phyloP scores from a whole-genome alignment of 306 rosid species.

The Lathyrus aphaca region DNA sequence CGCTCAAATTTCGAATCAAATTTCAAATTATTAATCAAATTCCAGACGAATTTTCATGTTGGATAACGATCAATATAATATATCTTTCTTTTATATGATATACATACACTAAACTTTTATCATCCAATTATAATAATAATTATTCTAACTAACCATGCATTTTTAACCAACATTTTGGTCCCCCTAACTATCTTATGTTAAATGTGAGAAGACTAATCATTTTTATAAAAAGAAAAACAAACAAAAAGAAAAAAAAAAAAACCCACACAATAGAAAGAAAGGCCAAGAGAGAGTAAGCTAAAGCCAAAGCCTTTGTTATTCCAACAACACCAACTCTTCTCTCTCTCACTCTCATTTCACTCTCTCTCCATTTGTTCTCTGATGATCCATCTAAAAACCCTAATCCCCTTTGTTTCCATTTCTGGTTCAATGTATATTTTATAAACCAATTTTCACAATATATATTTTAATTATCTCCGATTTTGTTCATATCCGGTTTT shows the following conservation, averaged over 20 bases:
- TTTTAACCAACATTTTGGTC: too few species aligned
- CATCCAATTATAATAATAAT: too few species aligned
- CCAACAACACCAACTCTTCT: conserved; percentile 35
- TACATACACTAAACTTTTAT: too few species aligned
- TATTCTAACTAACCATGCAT: too few species aligned
- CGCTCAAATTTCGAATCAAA: too few species aligned
- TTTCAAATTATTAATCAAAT: too few species aligned
- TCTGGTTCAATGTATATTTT: conserved; percentile 10
- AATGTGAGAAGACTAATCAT: neutral
- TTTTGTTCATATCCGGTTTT: conserved; percentile 24
- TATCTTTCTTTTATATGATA: too few species aligned
- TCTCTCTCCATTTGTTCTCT: conserved; percentile 21
- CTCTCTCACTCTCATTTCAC: conserved; percentile 31
- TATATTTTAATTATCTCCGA: conserved; percentile 2
- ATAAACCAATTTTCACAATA: neutral
- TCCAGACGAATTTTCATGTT: too few species aligned
- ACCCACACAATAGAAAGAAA: conserved; percentile 21
- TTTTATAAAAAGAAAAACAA: neutral
- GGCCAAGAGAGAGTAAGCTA: conserved; percentile 35
- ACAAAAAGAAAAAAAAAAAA: neutral
- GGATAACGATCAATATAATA: too few species aligned
- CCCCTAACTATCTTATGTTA: neutral
- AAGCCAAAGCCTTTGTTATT: conserved; percentile 46
- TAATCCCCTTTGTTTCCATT: conserved; percentile 35
- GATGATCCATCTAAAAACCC: conserved; percentile 54